Percentiles rank a stretch among this genome's conserved stretches.
phyloP scores from a whole-genome alignment of 129 eudicot genomes.

The Chrysanthemum makinoi region DNA sequence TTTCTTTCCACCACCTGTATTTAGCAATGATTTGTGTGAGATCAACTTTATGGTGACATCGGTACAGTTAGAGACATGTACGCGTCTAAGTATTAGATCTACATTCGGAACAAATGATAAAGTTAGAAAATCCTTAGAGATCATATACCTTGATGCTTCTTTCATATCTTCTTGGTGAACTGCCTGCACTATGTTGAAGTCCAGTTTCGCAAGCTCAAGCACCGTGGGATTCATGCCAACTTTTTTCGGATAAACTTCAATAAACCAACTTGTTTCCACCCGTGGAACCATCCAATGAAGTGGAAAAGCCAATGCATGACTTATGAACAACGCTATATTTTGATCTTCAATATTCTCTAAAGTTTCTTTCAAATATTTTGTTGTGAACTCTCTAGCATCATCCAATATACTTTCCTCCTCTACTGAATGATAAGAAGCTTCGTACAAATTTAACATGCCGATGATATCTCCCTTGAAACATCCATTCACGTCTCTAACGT shows the following conservation, averaged over 20 bases:
- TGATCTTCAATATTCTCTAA: neutral
- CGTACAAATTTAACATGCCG: constrained; percentile 38
- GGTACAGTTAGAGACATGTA: too few species aligned
- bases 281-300: constrained; percentile 37
- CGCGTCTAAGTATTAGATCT: too few species aligned
- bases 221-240: constrained; percentile 18
- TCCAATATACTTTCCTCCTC: constrained; percentile 39
- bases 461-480: constrained; percentile 29
- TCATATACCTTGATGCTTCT: constrained; percentile 25
- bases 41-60: too few species aligned
- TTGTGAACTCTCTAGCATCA: constrained; percentile 33
- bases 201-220: constrained; percentile 45
- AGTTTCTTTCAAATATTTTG: constrained; percentile 17
- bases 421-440: constrained; percentile 39
- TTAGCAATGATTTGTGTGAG: neutral
- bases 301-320: constrained; percentile 43
- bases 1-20: constrained; percentile 39
- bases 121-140: too few species aligned
- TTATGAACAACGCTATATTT: constrained; percentile 12
- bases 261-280: constrained; percentile 44
- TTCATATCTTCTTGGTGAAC: constrained; percentile 41
- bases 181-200: constrained; percentile 51
- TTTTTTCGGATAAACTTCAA: constrained; percentile 30
- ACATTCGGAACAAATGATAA: too few species aligned
- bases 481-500: constrained; percentile 33